Conservation (phyloP, 371 early-diverging fungal species). For the Smittium culicis region DNA sequence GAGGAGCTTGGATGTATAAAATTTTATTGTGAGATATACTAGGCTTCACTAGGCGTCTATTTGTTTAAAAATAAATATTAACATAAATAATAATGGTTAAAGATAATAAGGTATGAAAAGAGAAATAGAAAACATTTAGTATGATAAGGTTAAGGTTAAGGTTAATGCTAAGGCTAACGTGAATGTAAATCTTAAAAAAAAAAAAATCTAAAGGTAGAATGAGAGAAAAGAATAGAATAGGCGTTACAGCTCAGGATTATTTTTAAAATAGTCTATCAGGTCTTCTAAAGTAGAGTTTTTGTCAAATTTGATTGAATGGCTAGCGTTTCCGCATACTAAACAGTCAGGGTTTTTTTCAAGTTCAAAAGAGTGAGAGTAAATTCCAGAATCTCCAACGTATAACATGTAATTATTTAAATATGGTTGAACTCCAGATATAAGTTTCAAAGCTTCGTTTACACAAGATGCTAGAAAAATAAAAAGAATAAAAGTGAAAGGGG, state of each 20-base stretch:
- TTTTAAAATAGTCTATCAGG: conserved; percentile 20
- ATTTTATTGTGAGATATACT: conserved; percentile 17
- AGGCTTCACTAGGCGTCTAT: conserved; percentile 20
- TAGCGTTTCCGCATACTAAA: conserved; percentile 65
- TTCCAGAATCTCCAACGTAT: conserved; percentile 79
- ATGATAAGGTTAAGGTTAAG: no score
- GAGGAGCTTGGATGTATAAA: conserved; percentile 28
- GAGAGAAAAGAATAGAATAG: background rate
- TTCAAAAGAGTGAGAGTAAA: conserved; percentile 83
- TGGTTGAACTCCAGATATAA: conserved; percentile 59
- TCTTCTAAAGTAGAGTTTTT: conserved; percentile 21
- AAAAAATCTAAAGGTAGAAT: background rate
- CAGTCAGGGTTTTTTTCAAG: conserved; percentile 73
- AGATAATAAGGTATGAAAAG: no score
- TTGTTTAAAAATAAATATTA: no score
- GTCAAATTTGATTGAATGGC: conserved; percentile 12
- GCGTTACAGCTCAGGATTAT: conserved; percentile 15
- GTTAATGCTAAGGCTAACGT: background rate
- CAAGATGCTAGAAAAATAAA: conserved; percentile 49
- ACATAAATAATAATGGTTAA: no score
- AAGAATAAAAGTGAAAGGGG: background rate
- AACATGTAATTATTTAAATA: conserved; percentile 86
- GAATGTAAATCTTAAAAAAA: background rate
- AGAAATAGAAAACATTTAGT: no score
- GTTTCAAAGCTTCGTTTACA: conserved; percentile 86